Evolutionary conservation across 352 stramenopile genomes (phyloP).

Genomic region (Achlya hypogyna): DNA sequence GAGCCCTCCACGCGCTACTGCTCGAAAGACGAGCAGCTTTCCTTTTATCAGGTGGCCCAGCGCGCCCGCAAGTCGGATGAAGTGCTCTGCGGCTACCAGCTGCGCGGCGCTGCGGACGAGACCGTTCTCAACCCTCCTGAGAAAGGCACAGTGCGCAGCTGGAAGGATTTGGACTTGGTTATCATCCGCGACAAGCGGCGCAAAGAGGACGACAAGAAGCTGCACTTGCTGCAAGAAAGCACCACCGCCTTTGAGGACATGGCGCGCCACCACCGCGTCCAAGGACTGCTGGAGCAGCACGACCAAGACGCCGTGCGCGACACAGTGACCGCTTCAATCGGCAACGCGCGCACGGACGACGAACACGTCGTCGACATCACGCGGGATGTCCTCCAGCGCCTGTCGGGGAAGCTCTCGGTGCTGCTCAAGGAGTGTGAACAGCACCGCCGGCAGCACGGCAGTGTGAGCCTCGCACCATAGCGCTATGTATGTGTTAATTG

Average conservation of each 20-base stretch:
- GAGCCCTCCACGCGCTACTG: slow-evolving; percentile 50
- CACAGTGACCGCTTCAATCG: background rate
- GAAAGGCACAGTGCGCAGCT: slow-evolving; percentile 39
- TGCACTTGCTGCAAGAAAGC: background rate
- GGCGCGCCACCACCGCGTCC: slow-evolving; percentile 3
- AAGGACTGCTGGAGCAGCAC: background rate
- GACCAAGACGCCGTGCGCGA: background rate
- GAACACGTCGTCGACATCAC: background rate
- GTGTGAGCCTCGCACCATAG: too few relatives aligned
- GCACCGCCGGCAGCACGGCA: too few relatives aligned
- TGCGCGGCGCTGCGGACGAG: slow-evolving; percentile 31
- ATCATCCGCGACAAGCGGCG: slow-evolving; percentile 37
- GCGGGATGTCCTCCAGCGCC: background rate
- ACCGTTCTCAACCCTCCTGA: slow-evolving; percentile 63
- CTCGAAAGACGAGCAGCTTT: slow-evolving; percentile 35
- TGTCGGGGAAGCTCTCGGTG: slow-evolving; percentile 10
- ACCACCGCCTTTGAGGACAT: background rate
- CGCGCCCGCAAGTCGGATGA: slow-evolving; percentile 45
- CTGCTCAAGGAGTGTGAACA: slow-evolving; percentile 14
- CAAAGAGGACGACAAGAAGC: background rate
- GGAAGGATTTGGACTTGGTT: slow-evolving; percentile 54
- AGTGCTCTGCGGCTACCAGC: slow-evolving; percentile 72
- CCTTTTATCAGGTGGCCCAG: slow-evolving; percentile 74
- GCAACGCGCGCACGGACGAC: background rate
- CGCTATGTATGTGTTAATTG: too few relatives aligned